Conservation (phyloP, 2,329 filamentous ascomycete species). For the Curvularia sp. region DNA sequence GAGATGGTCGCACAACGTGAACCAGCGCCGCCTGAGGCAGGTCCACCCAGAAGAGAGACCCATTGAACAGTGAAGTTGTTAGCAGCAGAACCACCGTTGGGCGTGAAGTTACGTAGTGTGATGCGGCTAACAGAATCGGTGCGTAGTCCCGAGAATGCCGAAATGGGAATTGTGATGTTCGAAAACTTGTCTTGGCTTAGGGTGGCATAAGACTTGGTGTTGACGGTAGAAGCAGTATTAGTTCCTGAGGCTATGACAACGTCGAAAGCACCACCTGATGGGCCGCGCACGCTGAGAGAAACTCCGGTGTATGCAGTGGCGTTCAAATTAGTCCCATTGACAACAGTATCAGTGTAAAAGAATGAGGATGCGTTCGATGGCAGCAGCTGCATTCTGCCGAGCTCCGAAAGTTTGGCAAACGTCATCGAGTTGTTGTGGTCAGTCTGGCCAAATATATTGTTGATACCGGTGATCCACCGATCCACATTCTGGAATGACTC, state of each 20-base stretch:
- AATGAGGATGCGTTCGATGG: conserved; percentile 8
- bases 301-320: conserved; percentile 13
- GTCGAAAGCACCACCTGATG: conserved; percentile 14
- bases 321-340: conserved; percentile 11
- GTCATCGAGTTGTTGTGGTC: conserved; percentile 17
- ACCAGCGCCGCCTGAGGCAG: neutral
- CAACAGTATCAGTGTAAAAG: conserved; percentile 14
- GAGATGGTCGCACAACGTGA: conserved; percentile 8
- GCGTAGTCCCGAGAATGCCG: conserved; percentile 12
- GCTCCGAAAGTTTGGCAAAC: conserved; percentile 15
- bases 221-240: conserved; percentile 6
- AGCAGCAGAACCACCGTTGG: conserved; percentile 10
- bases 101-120: conserved; percentile 14
- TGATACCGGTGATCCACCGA: conserved; percentile 18
- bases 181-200: conserved; percentile 12
- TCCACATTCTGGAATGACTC: conserved; percentile 19
- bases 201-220: conserved; percentile 10
- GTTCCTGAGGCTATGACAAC: conserved; percentile 9
- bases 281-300: conserved; percentile 15
- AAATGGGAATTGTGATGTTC: conserved; percentile 16
- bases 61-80: conserved; percentile 13
- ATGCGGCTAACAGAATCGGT: conserved; percentile 10
- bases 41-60: conserved; percentile 13
- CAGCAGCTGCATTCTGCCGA: conserved; percentile 15
- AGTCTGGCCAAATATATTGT: conserved; percentile 18